Evolutionary conservation across 192 early-diverging fungal species (phyloP).

Genomic region (Pilobolus umbonatus): DNA sequence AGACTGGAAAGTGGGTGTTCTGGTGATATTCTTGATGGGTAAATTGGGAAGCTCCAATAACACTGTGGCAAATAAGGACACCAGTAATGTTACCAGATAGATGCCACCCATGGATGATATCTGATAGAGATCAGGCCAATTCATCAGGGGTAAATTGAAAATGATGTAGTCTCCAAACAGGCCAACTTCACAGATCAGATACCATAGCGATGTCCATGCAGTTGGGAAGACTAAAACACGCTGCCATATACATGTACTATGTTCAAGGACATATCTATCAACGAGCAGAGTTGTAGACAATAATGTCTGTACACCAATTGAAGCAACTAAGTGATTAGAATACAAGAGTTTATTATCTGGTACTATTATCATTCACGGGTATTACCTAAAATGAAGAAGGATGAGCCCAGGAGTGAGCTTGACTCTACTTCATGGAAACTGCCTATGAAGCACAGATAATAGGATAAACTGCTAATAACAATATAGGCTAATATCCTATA

Average conservation of each 20-base stretch:
- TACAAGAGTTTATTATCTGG: neutral
- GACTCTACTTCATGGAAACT: slow-evolving; percentile 1
- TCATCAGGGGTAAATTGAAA: neutral
- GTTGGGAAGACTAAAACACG: slow-evolving; percentile 11
- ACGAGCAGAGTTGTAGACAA: neutral
- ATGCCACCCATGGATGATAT: slow-evolving; percentile 11
- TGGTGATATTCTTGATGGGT: neutral
- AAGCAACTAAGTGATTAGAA: neutral
- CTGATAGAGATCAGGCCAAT: slow-evolving; percentile 11
- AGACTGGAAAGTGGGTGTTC: too few species aligned
- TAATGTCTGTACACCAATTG: neutral
- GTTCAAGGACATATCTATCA: neutral
- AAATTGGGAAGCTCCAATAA: neutral
- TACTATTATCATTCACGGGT: neutral
- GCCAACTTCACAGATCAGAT: slow-evolving; percentile 4
- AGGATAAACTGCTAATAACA: slow-evolving; percentile 6
- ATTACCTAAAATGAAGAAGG: neutral
- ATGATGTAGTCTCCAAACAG: slow-evolving; percentile 8
- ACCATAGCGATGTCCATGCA: slow-evolving; percentile 15
- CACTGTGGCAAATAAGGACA: slow-evolving; percentile 2
- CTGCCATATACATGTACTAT: neutral
- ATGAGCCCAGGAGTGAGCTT: too few species aligned
- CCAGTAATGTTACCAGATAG: slow-evolving; percentile 8
- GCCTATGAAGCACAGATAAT: slow-evolving; percentile 3
- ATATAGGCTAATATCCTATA: neutral